phyloP scores from a whole-genome alignment of 768 basidiomycete species.

The Tricholoma hemisulphureum region DNA sequence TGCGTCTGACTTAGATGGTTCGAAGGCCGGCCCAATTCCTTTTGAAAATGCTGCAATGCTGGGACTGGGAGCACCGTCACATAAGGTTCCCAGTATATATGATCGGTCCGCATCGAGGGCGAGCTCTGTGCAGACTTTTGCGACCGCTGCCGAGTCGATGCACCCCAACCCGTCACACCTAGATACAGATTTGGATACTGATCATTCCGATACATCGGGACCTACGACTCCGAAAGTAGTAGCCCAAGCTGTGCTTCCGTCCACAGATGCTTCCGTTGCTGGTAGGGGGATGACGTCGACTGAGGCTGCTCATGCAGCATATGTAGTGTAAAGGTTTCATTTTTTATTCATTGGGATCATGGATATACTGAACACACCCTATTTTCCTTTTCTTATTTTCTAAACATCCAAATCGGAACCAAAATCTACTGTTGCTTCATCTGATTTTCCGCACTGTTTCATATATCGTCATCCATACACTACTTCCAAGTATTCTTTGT shows the following conservation, averaged over 20 bases:
- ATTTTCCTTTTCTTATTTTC: not conserved
- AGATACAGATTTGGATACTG: conserved; percentile 1
- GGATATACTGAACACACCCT: not conserved
- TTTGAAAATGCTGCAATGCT: conserved; percentile 3
- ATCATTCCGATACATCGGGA: not conserved
- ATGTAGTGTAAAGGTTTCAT: not conserved
- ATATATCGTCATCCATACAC: not conserved
- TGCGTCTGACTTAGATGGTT: not conserved
- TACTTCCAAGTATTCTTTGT: not conserved
- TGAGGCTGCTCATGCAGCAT: not conserved
- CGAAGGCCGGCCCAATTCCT: conserved; percentile 2
- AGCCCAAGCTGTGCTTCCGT: conserved; percentile 5
- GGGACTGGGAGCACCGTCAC: conserved; percentile 5
- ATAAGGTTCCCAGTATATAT: conserved; percentile 9
- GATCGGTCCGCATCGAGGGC: conserved; percentile 18
- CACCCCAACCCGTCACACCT: conserved; percentile 7
- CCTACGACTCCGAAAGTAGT: conserved; percentile 15
- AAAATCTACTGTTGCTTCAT: not conserved
- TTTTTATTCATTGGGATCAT: not conserved
- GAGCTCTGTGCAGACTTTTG: conserved; percentile 30
- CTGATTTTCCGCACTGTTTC: not conserved
- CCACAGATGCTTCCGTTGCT: conserved; percentile 4
- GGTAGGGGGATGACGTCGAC: not conserved
- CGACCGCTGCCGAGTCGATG: conserved; percentile 34
- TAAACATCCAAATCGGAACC: not conserved